A percentile compares a stretch with the other conserved stretches of the same genome.
Evolutionary conservation across 192 early-diverging fungal species (phyloP).

Genomic region (Linnemannia hyalina): DNA sequence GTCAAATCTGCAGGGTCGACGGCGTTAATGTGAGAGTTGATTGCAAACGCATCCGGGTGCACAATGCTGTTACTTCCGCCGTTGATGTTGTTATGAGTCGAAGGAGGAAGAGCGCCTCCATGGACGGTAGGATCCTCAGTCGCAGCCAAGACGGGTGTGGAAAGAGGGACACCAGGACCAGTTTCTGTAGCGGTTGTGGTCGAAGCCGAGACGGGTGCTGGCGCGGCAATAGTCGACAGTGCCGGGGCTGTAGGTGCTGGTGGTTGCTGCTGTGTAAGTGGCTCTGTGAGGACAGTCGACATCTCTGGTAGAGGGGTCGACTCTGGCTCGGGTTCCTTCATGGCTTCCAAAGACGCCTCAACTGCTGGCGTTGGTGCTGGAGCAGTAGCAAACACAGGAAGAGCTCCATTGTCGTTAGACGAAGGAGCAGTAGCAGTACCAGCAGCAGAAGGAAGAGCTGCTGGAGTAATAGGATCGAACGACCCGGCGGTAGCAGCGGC

Average conservation of each 20-base stretch:
- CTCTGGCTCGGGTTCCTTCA: conserved; percentile 15
- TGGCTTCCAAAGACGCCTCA: conserved; percentile 2
- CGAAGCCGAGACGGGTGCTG: background rate
- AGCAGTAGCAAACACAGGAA: background rate
- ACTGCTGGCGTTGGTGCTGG: background rate
- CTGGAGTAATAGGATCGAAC: background rate
- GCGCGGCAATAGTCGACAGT: conserved; percentile 16
- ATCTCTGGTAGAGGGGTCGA: background rate
- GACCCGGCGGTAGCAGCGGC: background rate
- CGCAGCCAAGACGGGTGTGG: background rate
- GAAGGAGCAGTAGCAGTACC: background rate
- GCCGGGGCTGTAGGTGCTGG: conserved; percentile 15
- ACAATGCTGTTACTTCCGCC: background rate
- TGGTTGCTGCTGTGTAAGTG: background rate
- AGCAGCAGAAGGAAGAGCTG: background rate
- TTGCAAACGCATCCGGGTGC: background rate
- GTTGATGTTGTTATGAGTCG: background rate
- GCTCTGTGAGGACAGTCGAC: background rate
- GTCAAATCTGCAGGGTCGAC: background rate
- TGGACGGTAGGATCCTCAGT: background rate
- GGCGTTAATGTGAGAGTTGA: background rate
- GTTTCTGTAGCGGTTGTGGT: background rate
- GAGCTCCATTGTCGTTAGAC: background rate
- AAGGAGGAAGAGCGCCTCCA: background rate
- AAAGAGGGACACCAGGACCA: background rate